Evolutionary conservation across 345 rosid genomes (phyloP), one percentile per base, ranked within the genome.

Genomic region (Aegle marmelos): DNA sequence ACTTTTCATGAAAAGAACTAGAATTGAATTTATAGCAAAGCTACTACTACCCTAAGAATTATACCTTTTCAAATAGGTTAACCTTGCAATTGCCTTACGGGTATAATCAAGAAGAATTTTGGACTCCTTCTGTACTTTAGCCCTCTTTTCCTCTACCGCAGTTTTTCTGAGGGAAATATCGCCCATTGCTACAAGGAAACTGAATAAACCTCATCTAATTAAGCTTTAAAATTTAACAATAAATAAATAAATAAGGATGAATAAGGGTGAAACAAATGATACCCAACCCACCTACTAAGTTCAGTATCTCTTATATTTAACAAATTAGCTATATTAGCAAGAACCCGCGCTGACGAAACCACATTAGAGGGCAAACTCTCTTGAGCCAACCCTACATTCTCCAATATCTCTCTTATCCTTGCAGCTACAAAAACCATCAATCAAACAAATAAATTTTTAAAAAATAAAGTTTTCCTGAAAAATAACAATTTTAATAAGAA

Each of bases 151-250:
- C 83, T 92, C 98, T 17, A 96, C 95, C 30, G 91, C 91, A 45
- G 97, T 91, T 87, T 94, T 96, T 69, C 95, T 89, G 62, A 96
- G 80, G 14, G 98, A 91, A 68, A 94, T 87, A 74, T 91, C 98
- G 60, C 95, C 98, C 95, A 89, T 90, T 22, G 98, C 98, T 33
- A 96, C 91, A 76, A 96, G 98, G 80, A 92, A 94, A 81, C 98
- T 91, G 76, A 11, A 79, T 16, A 76, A 77, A 77, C 6, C 59
- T 75, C 75, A 59, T 75, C 76, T 27, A 25, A 73, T 63, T 69
- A 71, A 74, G 56, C 57, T 58, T 66, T 58, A 9, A 31, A 54
- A 30, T 4, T 2, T 1, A 30, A 30, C 8, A 56, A 50, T 60
- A 50, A 31, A 34, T 45, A 48, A 30, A 39, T 25, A 28, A 75